phyloP scores from a whole-genome alignment of 306 rosid genomes.

The Quillaja saponaria region DNA sequence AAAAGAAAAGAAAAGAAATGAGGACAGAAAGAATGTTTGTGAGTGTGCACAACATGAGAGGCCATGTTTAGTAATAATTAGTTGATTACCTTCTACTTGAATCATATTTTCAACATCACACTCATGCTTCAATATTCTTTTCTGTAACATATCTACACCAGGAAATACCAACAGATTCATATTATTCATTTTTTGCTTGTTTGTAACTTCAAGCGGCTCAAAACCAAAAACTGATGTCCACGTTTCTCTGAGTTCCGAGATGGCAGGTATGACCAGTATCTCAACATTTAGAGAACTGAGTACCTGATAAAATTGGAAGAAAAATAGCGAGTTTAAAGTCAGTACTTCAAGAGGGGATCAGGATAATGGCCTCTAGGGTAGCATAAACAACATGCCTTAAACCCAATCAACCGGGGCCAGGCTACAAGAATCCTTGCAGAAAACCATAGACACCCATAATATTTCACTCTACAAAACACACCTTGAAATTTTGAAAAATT shows the following conservation, averaged over 20 bases:
- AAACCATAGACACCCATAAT: no score
- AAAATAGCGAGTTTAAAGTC: conserved; percentile 28
- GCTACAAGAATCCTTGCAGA: no score
- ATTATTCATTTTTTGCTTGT: conserved; percentile 57
- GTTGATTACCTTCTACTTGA: conserved; percentile 54
- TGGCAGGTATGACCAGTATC: conserved; percentile 86
- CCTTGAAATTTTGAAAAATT: no score
- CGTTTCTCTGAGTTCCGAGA: conserved; percentile 70
- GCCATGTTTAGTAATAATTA: conserved; percentile 11
- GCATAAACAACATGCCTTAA: no score
- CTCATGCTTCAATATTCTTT: conserved; percentile 43
- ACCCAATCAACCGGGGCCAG: no score
- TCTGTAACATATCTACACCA: conserved; percentile 77
- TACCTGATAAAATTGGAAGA: conserved; percentile 49
- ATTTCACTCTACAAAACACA: no score
- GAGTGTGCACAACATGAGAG: conserved; percentile 4
- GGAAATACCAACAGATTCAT: conserved; percentile 83
- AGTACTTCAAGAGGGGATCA: conserved; percentile 26
- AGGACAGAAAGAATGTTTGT: conserved; percentile 21
- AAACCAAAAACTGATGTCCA: conserved; percentile 92
- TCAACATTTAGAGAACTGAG: conserved; percentile 76
- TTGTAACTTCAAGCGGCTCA: conserved; percentile 57
- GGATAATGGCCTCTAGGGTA: no score
- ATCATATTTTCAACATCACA: conserved; percentile 34
- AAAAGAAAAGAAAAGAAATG: conserved; percentile 4